Evolutionary conservation across 805 yeast genomes (phyloP), one percentile per base, ranked within the genome.

Genomic region (Candida chauliodis): DNA sequence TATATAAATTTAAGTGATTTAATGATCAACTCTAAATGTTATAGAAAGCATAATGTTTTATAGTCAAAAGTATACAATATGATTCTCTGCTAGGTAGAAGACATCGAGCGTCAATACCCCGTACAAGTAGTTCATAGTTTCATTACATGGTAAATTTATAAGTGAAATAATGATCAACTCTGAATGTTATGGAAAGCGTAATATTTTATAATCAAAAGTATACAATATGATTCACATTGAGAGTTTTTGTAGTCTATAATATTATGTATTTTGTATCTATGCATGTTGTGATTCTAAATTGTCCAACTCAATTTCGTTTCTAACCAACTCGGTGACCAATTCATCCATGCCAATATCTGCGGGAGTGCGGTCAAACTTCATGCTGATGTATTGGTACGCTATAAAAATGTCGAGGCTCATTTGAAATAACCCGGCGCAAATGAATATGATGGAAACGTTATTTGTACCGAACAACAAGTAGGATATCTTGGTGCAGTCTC

Each of bases 401-500:
- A 87, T 84, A 44, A 79, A 72, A 29, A 84, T 61, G 55, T 87
- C 93, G 43, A 87, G 66, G 16, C 74, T 53, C 80, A 84, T 84
- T 63, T 87, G 96, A 56, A 86, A 83, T 30, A 81, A 58, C 0
- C 86, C 93, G 40, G 88, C 88, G 34, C 76, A 52, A 7, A 84
- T 69, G 55, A 85, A 85, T 5, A 84, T 66, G 5, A 63, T 48
- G 2, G 89, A 80, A 20, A 85, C 75, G 47, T 84, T 73, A 38
- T 73, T 74, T 1, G 93, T 84, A 11, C 95, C 95, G 57, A 72
- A 84, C n/a, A 84, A 50, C 37, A 86, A 64, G 52, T 85, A 86
- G 37, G 81, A 67, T 17, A 87, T 75, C 56, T 90, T 90, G 26
- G 87, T 74, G 28, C 82, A 66, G 61, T 89, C 97, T 41, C 96